phyloP scores from a whole-genome alignment of 2,329 filamentous ascomycete species.

The Alternaria brassicae region DNA sequence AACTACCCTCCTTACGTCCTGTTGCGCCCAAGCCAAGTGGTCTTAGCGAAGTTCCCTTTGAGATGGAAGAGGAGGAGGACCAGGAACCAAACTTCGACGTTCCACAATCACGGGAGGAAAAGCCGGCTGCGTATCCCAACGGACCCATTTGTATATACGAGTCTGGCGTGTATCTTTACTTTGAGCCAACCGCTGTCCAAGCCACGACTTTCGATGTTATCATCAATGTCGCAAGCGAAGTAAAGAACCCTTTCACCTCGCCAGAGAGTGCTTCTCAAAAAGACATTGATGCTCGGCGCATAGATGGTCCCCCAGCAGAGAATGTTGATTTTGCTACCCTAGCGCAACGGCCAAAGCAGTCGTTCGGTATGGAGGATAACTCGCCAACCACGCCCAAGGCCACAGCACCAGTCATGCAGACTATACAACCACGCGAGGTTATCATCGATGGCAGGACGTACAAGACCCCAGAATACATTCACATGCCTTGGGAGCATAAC shows the following conservation, averaged over 20 bases:
- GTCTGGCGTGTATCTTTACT: constrained; percentile 77
- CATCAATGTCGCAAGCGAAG: constrained; percentile 84
- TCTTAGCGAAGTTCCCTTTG: constrained; percentile 67
- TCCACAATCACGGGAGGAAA: constrained; percentile 68
- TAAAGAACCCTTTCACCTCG: constrained; percentile 73
- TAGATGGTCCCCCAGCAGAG: constrained; percentile 47
- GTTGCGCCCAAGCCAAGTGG: constrained; percentile 45
- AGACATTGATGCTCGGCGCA: constrained; percentile 45
- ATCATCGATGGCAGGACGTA: constrained; percentile 35
- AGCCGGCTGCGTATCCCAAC: constrained; percentile 81
- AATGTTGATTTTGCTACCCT: constrained; percentile 48
- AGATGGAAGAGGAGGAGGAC: constrained; percentile 74
- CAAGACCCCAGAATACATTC: constrained; percentile 77
- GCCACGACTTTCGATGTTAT: constrained; percentile 81
- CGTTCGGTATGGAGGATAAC: constrained; percentile 39
- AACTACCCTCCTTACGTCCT: constrained; percentile 53
- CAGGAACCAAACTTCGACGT: constrained; percentile 61
- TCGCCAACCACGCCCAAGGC: constrained; percentile 62
- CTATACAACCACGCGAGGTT: constrained; percentile 34
- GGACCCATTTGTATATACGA: constrained; percentile 84
- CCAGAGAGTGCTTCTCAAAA: constrained; percentile 38
- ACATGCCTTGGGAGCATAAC: constrained; percentile 88
- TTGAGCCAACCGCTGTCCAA: constrained; percentile 80
- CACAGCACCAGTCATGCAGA: constrained; percentile 54
- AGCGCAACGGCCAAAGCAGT: constrained; percentile 34